Conservation (phyloP, 1,284 basidiomycete species). For the Sanguinoderma infundibulare region DNA sequence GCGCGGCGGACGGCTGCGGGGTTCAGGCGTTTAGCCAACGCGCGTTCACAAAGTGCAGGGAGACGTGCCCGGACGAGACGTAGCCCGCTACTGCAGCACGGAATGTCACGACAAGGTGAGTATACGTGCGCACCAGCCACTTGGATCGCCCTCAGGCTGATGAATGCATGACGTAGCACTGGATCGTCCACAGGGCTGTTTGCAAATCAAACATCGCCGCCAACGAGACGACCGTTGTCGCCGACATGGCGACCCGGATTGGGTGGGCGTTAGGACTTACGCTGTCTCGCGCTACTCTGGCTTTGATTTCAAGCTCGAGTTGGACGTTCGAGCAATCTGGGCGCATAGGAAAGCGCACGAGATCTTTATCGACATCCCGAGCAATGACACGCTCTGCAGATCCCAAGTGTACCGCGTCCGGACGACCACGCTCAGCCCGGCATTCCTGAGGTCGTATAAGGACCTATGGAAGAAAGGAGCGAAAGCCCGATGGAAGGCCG, state of each 20-base stretch:
- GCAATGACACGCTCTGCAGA: background rate
- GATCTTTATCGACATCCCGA: background rate
- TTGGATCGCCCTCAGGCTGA: no score
- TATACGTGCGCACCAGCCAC: no score
- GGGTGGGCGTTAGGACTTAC: background rate
- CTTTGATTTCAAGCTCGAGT: background rate
- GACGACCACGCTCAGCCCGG: conserved; percentile 1
- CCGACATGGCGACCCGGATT: background rate
- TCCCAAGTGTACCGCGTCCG: background rate
- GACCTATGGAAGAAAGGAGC: background rate
- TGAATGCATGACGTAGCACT: no score
- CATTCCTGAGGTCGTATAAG: background rate
- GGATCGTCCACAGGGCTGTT: no score
- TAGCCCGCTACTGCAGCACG: conserved; percentile 4
- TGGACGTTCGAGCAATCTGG: background rate
- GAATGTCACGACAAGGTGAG: background rate
- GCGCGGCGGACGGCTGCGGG: conserved; percentile 1
- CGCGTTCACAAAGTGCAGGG: background rate
- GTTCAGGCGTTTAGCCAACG: background rate
- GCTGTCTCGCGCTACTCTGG: background rate
- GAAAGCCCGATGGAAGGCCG: no score
- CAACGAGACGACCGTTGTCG: background rate
- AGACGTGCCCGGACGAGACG: background rate
- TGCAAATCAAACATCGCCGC: background rate
- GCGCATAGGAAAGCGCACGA: background rate